Base-by-base conservation (phyloP, 176 grass and related monocot species). In the Poa annua region DNA sequence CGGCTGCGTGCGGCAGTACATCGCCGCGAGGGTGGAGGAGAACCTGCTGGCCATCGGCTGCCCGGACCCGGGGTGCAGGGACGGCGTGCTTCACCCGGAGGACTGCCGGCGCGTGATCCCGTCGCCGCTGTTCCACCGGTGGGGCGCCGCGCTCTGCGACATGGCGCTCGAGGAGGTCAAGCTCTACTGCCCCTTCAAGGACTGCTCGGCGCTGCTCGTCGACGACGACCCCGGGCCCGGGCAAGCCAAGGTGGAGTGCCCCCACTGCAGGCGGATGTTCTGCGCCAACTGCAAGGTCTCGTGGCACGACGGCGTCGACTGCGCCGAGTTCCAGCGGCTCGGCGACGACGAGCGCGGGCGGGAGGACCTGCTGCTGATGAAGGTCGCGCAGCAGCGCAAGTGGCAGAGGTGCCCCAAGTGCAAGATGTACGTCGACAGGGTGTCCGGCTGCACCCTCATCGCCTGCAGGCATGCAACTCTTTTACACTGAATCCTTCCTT, bases 331-430 rank as follows among this genome's bases (percentile, higher is more conserved):
- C 44, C 86, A 88, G 53, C 61, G 9, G 66, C 78, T 91, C 0
- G 61, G 84, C 2, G 57, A 88, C 38, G 88, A 93, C 22, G 88
- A 97, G 82, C 77, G 74, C 7, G 55, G 80, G 5, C 51, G 17
- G 11, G 86, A 89, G 52, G 92, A 98, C 63, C 59, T 93, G 45
- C 54, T 95, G 76, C 88, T 98, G 32, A 73, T 29, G 83, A 85
- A 89, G 74, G 61, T 98, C 1, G 90, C 90, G 0, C 36, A 57
- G 34, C 38, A 83, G 69, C 86, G 79, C 49, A 91, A 64, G 76
- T 98, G 96, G 96, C 92, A 95, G 86, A 86, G 88, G 49, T 98
- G 96, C 67, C 85, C 92, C 4, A 81, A 88, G 66, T 98, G 96
- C 80, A 93, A 77, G 88, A 93, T 98, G 9, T 91, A 84, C 21